Evolutionary conservation across 2,329 filamentous ascomycete genomes (phyloP).

Genomic region (Tolypocladium tropicale): DNA sequence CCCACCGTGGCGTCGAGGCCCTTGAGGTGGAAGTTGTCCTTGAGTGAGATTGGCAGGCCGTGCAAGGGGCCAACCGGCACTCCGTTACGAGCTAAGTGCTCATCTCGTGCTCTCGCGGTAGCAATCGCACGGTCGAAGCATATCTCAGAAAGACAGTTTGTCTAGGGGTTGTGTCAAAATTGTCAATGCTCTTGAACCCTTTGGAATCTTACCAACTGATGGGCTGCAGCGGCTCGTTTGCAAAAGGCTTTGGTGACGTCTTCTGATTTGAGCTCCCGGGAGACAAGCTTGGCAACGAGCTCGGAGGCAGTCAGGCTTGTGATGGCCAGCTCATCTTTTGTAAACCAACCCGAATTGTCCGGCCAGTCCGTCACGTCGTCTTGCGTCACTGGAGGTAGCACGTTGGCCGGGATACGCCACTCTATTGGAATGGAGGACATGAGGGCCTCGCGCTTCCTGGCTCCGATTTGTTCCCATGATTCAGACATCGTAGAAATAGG

Average conservation of each 20-base stretch:
- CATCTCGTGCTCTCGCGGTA: constrained; percentile 38
- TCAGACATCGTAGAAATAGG: background rate
- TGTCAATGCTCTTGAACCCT: too few relatives aligned
- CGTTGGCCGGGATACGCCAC: constrained; percentile 42
- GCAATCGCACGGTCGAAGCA: constrained; percentile 42
- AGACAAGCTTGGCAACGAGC: constrained; percentile 26
- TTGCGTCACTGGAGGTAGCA: constrained; percentile 43
- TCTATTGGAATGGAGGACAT: constrained; percentile 42
- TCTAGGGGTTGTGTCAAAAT: constrained; percentile 23
- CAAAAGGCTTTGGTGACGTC: constrained; percentile 39
- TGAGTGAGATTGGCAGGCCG: constrained; percentile 54
- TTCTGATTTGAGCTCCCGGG: constrained; percentile 25
- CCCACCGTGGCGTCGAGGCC: constrained; percentile 53
- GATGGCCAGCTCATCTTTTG: constrained; percentile 32
- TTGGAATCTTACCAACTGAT: constrained; percentile 41
- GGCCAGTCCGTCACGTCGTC: constrained; percentile 48
- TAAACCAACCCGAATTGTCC: constrained; percentile 48
- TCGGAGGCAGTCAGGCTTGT: constrained; percentile 32
- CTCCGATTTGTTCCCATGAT: constrained; percentile 30
- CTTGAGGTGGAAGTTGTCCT: constrained; percentile 58
- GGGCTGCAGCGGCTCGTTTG: constrained; percentile 42
- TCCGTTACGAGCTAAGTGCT: constrained; percentile 34
- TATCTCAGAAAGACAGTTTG: constrained; percentile 42
- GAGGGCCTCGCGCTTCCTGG: constrained; percentile 32
- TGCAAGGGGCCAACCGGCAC: constrained; percentile 52